Evolutionary conservation across 495 filamentous ascomycete genomes (phyloP), one percentile per base, ranked within the genome.

Genomic region (Sphaerosporella brunnea): DNA sequence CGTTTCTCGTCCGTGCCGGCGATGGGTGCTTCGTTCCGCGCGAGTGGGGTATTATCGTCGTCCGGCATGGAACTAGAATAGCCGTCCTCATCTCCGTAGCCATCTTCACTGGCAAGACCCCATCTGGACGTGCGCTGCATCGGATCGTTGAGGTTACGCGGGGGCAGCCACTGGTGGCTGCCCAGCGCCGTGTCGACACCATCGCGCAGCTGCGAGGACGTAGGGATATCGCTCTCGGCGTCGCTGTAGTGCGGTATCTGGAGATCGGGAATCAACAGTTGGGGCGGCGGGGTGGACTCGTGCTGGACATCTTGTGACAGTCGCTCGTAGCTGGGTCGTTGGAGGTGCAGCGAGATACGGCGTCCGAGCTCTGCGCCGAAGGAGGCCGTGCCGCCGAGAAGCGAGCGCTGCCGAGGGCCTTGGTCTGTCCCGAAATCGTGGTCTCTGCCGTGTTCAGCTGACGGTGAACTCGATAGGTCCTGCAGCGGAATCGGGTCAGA

Each of bases 21-120:
- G 23, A 87, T 79, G 35, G 80, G 80, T 60, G 84, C 79, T 13
- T 75, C 58, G 49, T 72, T 69, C 52, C 74, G 67, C 20, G 80
- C 84, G 52, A 90, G 67, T 46, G 74, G 77, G 26, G 74, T 71
- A 4, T 68, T 71, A 55, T 93, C 39, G 63, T 56, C 15, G 20
- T 48, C 45, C 9, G 15, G 63, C 28, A 5, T 7, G 7, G 5
- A 62, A 19, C 66, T 61, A 38, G 75, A 67, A 49, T 78, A 80
- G 46, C 69, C 63, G 21, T 75, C 72, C 34, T 73, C 60, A 8
- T 65, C 69, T 50, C 75, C 72, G 51, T 71, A 69, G 61, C 44
- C 63, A 56, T 25, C 64, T 58, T 47, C 63, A 46, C 18, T 18
- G 13, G 30, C 19, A 15, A 13, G 5, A n/a, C 43, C 23, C 28